Evolutionary conservation across 768 basidiomycete species (phyloP).

Genomic region (Hygrophorus pudorinus): DNA sequence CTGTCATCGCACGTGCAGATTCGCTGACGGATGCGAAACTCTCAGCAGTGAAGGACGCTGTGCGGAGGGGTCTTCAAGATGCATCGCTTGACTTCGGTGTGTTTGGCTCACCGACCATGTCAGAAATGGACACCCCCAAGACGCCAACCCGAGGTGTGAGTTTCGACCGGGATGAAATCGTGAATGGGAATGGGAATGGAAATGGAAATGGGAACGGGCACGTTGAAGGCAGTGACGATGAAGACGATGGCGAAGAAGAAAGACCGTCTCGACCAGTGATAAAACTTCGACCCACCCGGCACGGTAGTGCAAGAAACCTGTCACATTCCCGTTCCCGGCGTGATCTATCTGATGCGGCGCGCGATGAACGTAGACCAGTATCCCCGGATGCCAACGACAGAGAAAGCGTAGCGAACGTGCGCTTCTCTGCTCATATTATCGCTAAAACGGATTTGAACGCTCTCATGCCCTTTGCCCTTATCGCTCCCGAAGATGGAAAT

Average conservation of each 20-base stretch:
- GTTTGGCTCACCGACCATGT: conserved; percentile 44
- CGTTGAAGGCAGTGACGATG: conserved; percentile 21
- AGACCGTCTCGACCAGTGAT: conserved; percentile 66
- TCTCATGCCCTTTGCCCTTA: conserved; percentile 70
- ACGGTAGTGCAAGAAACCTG: conserved; percentile 24
- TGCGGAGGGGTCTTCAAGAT: conserved; percentile 55
- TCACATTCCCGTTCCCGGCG: conserved; percentile 71
- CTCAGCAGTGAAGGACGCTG: conserved; percentile 54
- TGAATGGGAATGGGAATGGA: conserved; percentile 18
- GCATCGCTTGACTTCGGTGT: conserved; percentile 72
- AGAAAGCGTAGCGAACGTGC: conserved; percentile 66
- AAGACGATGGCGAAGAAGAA: conserved; percentile 37
- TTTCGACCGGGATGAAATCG: conserved; percentile 16
- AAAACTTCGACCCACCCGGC: conserved; percentile 52
- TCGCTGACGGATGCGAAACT: conserved; percentile 77
- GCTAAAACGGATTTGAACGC: conserved; percentile 47
- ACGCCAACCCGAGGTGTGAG: conserved; percentile 27
- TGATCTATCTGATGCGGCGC: conserved; percentile 49
- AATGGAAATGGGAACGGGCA: conserved; percentile 17
- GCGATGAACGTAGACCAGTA: conserved; percentile 47
- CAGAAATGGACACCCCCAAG: conserved; percentile 14
- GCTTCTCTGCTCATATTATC: conserved; percentile 65
- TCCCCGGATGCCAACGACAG: conserved; percentile 49
- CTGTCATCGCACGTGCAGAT: conserved; percentile 72
- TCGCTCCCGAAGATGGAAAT: conserved; percentile 53